Conservation (phyloP, 345 rosid species). For the Pistacia vera region DNA sequence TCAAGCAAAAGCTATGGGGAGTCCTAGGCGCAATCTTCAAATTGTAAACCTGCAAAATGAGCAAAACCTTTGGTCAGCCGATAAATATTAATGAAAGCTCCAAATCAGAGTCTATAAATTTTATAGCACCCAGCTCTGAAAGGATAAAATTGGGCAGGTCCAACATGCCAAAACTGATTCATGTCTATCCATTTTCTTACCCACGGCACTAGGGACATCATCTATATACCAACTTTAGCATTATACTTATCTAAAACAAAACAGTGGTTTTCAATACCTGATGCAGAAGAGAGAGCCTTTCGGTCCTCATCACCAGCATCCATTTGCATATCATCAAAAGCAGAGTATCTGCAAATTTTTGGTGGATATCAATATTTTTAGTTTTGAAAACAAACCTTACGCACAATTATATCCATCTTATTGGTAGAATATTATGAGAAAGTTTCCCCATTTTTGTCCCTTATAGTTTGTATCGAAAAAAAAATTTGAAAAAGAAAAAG, state of each 20-base stretch:
- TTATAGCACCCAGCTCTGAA: neutral
- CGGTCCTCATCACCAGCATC: conserved; percentile 5
- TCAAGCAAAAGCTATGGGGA: neutral
- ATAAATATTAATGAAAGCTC: neutral
- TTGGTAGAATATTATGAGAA: neutral
- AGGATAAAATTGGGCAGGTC: neutral
- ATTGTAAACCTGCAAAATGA: conserved; percentile 29
- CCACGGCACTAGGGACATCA: neutral
- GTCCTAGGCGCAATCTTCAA: conserved; percentile 20
- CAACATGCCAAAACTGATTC: neutral
- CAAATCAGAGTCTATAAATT: neutral
- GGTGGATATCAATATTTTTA: conserved; percentile 8
- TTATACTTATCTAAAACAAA: neutral
- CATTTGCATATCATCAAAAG: conserved; percentile 5
- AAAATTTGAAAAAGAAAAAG: too few species aligned
- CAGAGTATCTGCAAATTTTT: conserved; percentile 26
- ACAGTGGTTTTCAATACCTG: conserved; percentile 27
- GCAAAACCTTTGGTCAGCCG: conserved; percentile 13
- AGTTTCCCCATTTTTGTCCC: neutral
- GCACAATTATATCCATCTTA: neutral
- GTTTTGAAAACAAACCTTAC: neutral
- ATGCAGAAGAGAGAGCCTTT: neutral
- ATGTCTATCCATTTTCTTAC: neutral
- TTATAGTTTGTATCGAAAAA: too few species aligned
- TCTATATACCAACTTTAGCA: neutral